These are phyloP conservation scores for Diddensiella santjacobensis DNA, from an alignment of 805 yeast genomes.

Conservation along the genomic window DNA sequence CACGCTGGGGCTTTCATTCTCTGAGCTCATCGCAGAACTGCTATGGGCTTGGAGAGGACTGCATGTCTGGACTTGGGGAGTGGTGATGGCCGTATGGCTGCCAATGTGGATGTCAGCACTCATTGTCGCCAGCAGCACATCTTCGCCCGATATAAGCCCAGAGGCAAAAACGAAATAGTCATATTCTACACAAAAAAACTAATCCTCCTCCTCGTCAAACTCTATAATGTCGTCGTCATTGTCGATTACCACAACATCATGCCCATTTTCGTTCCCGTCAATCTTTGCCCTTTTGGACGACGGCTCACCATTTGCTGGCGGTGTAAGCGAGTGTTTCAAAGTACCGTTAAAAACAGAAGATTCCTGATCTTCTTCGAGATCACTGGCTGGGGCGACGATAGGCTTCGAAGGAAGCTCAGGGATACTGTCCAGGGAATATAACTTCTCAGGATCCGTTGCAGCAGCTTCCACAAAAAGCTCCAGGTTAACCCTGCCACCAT, in stretches of 20 bases:
- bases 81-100: conserved; percentile 70
- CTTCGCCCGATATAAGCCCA: neutral
- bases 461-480: conserved; percentile 27
- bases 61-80: conserved; percentile 84
- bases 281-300: conserved; percentile 10
- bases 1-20: conserved; percentile 26
- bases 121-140: conserved; percentile 9
- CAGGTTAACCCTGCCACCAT: conserved; percentile 56
- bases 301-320: too few species aligned
- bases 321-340: too few species aligned
- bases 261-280: conserved; percentile 11
- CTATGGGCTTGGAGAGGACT: conserved; percentile 61
- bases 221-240: conserved; percentile 24
- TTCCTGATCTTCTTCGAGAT: conserved; percentile 9
- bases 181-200: neutral
- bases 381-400: neutral
- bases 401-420: conserved; percentile 10
- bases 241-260: conserved; percentile 11
- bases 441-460: neutral
- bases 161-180: conserved; percentile 5
- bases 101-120: conserved; percentile 64
- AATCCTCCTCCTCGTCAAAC: conserved; percentile 14
- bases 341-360: neutral
- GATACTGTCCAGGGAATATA: conserved; percentile 4
- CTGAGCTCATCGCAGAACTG: conserved; percentile 48